Base-by-base conservation (phyloP, 306 rosid genomes). In the Arachis stenosperma region DNA sequence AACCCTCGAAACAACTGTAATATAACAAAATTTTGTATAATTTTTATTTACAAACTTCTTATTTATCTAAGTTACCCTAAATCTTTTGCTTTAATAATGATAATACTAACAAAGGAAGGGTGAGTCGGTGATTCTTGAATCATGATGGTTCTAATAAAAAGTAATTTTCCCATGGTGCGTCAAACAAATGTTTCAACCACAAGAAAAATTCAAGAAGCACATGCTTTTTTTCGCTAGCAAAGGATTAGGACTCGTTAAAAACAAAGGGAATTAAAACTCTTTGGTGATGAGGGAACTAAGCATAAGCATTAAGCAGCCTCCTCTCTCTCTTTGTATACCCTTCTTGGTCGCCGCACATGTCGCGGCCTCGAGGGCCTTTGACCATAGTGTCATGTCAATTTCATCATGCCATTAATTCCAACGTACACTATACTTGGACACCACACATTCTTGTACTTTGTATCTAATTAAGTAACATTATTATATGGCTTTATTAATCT, bases 171-270 rank as follows among this genome's bases (percentile, higher is more conserved):
- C 40, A 46, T 46, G 5, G 39, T 78, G 64, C 27, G 27, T 22
- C 27, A 22, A 22, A 22, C 27, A 22, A 79, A 81, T 64, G 61
- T 88, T 85, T 87, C 67, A 84, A 75, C 75, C 73, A 63, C 61
- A 74, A 81, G 84, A 74, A 76, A 68, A 40, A 52, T 79, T 62
- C 51, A 66, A 77, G 82, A 73, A 41, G 86, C 71, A 82, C 81
- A 53, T 70, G 61, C 39, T 73, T 74, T 57, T 77, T 75, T 69
- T 60, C 76, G 41, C 13, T 71, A 69, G 58, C 76, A 40, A 57
- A 58, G 64, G 65, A 72, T 48, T 59, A 78, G 56, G 63, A 57
- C 66, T 37, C 64, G 61, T 64, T 36, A 11, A 56, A 75, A 56
- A 75, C 47, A 51, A 4, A 74, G 37, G 6, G 9, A 10, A 33